Conservation (phyloP, 2,329 filamentous ascomycete species). For the Phialemonium atrogriseum region DNA sequence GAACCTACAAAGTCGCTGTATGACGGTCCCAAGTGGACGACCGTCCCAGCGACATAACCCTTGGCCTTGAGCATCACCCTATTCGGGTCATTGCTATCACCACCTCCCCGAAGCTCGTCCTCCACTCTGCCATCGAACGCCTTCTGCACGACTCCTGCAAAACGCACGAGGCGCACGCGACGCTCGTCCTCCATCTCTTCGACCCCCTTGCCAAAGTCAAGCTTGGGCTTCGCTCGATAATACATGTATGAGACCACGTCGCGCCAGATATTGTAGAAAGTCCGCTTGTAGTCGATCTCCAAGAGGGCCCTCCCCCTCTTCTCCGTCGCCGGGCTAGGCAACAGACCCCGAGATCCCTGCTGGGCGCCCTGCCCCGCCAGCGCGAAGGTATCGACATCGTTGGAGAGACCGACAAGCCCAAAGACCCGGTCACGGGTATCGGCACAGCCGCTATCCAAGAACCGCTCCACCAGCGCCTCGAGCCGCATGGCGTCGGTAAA, state of each 20-base stretch:
- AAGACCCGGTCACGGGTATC: slow-evolving; percentile 10
- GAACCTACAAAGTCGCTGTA: slow-evolving; percentile 8
- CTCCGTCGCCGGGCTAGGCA: neutral
- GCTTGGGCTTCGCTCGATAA: slow-evolving; percentile 2
- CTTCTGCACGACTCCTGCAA: slow-evolving; percentile 8
- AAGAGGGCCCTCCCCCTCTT: neutral
- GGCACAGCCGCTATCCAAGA: slow-evolving; percentile 5
- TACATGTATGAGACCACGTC: slow-evolving; percentile 6
- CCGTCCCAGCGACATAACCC: slow-evolving; percentile 9
- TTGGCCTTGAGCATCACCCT: slow-evolving; percentile 5
- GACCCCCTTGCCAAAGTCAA: neutral
- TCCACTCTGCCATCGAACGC: slow-evolving; percentile 7
- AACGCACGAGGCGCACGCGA: slow-evolving; percentile 6
- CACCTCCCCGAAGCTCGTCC: neutral
- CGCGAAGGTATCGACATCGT: slow-evolving; percentile 6
- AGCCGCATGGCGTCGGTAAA: slow-evolving; percentile 8
- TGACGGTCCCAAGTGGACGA: slow-evolving; percentile 7
- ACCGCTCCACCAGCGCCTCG: slow-evolving; percentile 9
- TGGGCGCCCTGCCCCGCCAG: neutral
- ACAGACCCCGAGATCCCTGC: neutral
- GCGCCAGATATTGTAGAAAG: slow-evolving; percentile 11
- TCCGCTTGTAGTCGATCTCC: slow-evolving; percentile 1
- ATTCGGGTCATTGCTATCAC: neutral
- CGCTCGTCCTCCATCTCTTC: slow-evolving; percentile 5
- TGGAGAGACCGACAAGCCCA: slow-evolving; percentile 9